Evolutionary conservation across 768 basidiomycete species (phyloP).

Genomic region (Leccinum barrowsii): DNA sequence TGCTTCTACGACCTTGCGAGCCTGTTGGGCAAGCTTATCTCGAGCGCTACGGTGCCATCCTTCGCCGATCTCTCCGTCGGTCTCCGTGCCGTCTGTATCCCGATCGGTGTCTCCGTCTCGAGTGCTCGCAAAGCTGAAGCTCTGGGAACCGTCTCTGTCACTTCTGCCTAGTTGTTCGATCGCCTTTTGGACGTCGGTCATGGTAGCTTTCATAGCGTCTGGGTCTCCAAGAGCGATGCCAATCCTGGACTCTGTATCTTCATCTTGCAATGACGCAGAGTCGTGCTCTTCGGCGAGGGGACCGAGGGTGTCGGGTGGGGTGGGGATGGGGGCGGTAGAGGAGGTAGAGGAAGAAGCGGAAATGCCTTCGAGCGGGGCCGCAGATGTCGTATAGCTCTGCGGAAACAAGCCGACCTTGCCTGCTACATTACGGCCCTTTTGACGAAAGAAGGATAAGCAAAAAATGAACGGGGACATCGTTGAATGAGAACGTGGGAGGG

Average conservation of each 20-base stretch:
- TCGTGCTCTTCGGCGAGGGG: conserved; percentile 49
- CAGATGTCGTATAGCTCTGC: conserved; percentile 74
- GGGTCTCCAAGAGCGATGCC: conserved; percentile 26
- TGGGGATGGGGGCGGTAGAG: conserved; percentile 19
- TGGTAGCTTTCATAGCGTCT: conserved; percentile 69
- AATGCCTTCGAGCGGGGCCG: conserved; percentile 37
- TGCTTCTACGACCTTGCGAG: conserved; percentile 54
- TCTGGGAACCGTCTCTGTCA: conserved; percentile 56
- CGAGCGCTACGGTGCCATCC: conserved; percentile 66
- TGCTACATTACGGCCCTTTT: conserved; percentile 74
- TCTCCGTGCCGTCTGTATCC: conserved; percentile 46
- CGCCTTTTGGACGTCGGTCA: conserved; percentile 88
- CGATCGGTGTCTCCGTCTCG: conserved; percentile 49
- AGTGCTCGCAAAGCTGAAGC: conserved; percentile 77
- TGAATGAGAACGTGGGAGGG: conserved; percentile 16
- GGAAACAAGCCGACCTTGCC: conserved; percentile 93
- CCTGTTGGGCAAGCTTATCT: conserved; percentile 66
- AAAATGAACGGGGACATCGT: conserved; percentile 25
- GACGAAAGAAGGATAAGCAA: conserved; percentile 21
- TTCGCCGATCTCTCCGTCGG: conserved; percentile 51
- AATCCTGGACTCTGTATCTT: conserved; percentile 23
- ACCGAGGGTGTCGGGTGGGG: conserved; percentile 33
- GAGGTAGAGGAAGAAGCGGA: conserved; percentile 28
- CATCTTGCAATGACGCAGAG: conserved; percentile 30
- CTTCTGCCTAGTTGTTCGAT: conserved; percentile 78